Evolutionary conservation across 768 basidiomycete species (phyloP).

Genomic region (Lyophyllum atratum): DNA sequence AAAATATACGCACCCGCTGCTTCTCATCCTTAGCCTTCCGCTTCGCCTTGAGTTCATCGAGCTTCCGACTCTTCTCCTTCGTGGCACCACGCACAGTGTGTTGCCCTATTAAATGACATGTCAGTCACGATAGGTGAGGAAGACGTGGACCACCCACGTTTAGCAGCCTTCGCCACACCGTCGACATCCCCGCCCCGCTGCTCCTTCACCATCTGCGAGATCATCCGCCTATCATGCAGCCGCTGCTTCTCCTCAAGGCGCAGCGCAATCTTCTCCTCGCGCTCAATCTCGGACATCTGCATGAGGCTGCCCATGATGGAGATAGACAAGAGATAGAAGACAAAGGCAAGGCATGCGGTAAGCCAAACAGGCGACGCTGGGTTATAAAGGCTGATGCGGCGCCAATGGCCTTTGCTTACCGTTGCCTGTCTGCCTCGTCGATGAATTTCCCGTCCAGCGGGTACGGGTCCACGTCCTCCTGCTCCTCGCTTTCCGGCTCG

Average conservation of each 20-base stretch:
- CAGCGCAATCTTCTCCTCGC: slow-evolving; percentile 82
- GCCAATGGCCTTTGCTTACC: slow-evolving; percentile 51
- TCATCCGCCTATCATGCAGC: slow-evolving; percentile 65
- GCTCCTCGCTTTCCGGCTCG: slow-evolving; percentile 66
- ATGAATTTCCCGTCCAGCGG: slow-evolving; percentile 91
- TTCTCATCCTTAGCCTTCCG: slow-evolving; percentile 90
- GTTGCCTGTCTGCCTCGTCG: slow-evolving; percentile 79
- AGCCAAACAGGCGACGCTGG: slow-evolving; percentile 24
- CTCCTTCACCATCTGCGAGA: slow-evolving; percentile 74
- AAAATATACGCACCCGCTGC: slow-evolving; percentile 59
- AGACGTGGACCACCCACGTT: slow-evolving; percentile 55
- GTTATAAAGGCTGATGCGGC: slow-evolving; percentile 22
- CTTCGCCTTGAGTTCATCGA: slow-evolving; percentile 84
- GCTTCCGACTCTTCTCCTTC: slow-evolving; percentile 76
- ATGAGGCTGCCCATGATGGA: slow-evolving; percentile 57
- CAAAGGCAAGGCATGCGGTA: slow-evolving; percentile 23
- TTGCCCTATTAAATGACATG: slow-evolving; percentile 51
- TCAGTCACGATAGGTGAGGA: not conserved
- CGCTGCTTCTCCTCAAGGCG: slow-evolving; percentile 82
- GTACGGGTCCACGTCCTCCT: slow-evolving; percentile 63
- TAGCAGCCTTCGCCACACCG: slow-evolving; percentile 69
- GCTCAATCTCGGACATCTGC: slow-evolving; percentile 81
- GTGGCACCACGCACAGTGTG: slow-evolving; percentile 73
- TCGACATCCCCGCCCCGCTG: slow-evolving; percentile 58
- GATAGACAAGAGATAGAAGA: slow-evolving; percentile 18